Evolutionary conservation across 2,329 filamentous ascomycete genomes (phyloP).

Genomic region (Zymoseptoria tritici): DNA sequence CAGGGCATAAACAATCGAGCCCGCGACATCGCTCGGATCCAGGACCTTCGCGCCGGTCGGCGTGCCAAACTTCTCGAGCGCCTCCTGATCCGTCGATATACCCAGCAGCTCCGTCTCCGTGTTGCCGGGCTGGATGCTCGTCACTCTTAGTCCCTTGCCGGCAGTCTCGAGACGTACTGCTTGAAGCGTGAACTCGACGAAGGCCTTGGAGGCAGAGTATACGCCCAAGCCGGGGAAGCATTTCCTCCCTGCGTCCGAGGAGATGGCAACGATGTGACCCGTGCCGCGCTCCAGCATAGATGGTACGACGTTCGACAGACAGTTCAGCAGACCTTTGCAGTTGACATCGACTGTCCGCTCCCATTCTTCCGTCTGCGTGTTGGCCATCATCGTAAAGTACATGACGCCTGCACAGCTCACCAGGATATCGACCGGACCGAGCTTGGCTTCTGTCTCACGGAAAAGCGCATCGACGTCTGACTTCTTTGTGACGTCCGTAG

Average conservation of each 20-base stretch:
- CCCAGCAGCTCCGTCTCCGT: slow-evolving; percentile 63
- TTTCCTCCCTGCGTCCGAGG: slow-evolving; percentile 73
- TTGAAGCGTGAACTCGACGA: slow-evolving; percentile 76
- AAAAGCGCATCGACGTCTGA: slow-evolving; percentile 61
- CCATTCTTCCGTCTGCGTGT: slow-evolving; percentile 66
- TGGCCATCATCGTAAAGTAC: slow-evolving; percentile 86
- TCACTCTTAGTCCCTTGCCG: slow-evolving; percentile 64
- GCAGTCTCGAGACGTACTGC: slow-evolving; percentile 67
- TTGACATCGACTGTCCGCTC: slow-evolving; percentile 77
- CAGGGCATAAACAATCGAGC: slow-evolving; percentile 65
- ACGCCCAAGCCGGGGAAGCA: slow-evolving; percentile 75
- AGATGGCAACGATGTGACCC: slow-evolving; percentile 73
- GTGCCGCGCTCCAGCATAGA: slow-evolving; percentile 61
- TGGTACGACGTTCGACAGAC: slow-evolving; percentile 61
- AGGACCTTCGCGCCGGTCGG: slow-evolving; percentile 68
- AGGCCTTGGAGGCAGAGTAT: slow-evolving; percentile 78
- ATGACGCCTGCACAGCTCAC: slow-evolving; percentile 76
- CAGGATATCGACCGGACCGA: slow-evolving; percentile 71
- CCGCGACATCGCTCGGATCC: slow-evolving; percentile 65
- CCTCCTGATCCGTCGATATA: slow-evolving; percentile 70
- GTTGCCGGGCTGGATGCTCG: slow-evolving; percentile 70
- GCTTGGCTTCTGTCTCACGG: slow-evolving; percentile 48
- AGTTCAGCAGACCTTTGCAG: slow-evolving; percentile 74
- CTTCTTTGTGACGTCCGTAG: slow-evolving; percentile 65
- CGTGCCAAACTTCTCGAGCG: slow-evolving; percentile 70